Evolutionary conservation across 495 filamentous ascomycete genomes (phyloP).

Genomic region (Massariosphaeria phaeospora): DNA sequence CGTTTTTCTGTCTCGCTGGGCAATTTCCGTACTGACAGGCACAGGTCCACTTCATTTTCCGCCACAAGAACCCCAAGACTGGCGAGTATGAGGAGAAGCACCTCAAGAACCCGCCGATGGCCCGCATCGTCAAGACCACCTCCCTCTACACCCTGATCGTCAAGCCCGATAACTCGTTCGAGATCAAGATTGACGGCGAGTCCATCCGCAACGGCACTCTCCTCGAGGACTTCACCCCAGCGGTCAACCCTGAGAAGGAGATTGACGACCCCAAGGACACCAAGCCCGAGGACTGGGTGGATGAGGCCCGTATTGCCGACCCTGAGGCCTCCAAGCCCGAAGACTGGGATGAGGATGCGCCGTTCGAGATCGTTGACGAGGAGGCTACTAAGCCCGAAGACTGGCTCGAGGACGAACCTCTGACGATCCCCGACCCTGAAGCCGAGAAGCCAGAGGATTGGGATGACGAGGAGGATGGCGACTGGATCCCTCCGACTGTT

Average conservation of each 20-base stretch:
- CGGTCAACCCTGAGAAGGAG: slow-evolving; percentile 93
- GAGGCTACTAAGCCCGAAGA: slow-evolving; percentile 87
- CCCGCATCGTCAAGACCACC: slow-evolving; percentile 82
- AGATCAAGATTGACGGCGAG: slow-evolving; percentile 85
- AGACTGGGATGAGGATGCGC: slow-evolving; percentile 99
- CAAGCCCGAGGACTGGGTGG: slow-evolving; percentile 96
- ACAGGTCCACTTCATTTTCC: slow-evolving; percentile 99
- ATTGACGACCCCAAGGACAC: slow-evolving; percentile 94
- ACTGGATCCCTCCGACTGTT: slow-evolving; percentile 92
- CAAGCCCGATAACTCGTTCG: slow-evolving; percentile 89
- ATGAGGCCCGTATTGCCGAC: slow-evolving; percentile 82
- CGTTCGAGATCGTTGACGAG: slow-evolving; percentile 91
- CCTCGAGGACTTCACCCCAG: slow-evolving; percentile 85
- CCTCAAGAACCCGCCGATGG: slow-evolving; percentile 73
- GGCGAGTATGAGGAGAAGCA: slow-evolving; percentile 99
- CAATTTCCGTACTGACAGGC: slow-evolving; percentile 1
- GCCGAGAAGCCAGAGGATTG: slow-evolving; percentile 98
- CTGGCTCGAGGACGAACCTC: slow-evolving; percentile 91
- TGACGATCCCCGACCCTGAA: slow-evolving; percentile 85
- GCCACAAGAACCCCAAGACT: slow-evolving; percentile 99
- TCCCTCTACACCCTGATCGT: slow-evolving; percentile 95
- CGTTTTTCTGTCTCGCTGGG: not conserved
- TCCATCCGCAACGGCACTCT: slow-evolving; percentile 82
- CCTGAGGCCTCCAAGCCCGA: slow-evolving; percentile 93
- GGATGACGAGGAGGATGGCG: slow-evolving; percentile 99